These are phyloP conservation scores for Trypanosoma theileri DNA, from an alignment of 208 protist species.

Conservation along the genomic window DNA sequence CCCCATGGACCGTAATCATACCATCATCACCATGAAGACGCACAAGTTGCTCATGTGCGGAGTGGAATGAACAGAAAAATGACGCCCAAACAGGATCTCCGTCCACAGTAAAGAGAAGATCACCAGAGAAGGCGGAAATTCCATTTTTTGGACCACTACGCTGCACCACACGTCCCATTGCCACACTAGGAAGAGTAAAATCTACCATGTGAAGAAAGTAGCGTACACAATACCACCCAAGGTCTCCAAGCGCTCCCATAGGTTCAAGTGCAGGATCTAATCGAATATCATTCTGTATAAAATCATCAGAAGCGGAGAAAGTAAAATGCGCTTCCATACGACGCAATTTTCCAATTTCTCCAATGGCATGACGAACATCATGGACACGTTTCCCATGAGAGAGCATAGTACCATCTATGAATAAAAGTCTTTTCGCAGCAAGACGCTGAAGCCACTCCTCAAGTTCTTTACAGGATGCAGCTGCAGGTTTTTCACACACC, in stretches of 20 bases:
- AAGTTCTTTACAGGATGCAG: slow-evolving; percentile 36
- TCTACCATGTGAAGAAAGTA: slow-evolving; percentile 65
- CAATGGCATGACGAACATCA: slow-evolving; percentile 38
- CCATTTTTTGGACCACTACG: slow-evolving; percentile 40
- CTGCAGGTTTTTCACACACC: slow-evolving; percentile 68
- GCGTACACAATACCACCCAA: slow-evolving; percentile 81
- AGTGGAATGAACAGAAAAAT: slow-evolving; percentile 65
- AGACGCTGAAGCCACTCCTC: slow-evolving; percentile 46
- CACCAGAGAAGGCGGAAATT: slow-evolving; percentile 59
- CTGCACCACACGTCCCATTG: slow-evolving; percentile 48
- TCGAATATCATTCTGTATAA: slow-evolving; percentile 61
- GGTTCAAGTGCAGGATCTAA: slow-evolving; percentile 56
- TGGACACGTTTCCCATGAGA: slow-evolving; percentile 56
- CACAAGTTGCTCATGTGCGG: slow-evolving; percentile 57
- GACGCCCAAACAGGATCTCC: slow-evolving; percentile 38
- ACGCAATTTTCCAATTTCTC: slow-evolving; percentile 33
- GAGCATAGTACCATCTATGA: slow-evolving; percentile 70
- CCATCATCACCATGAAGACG: slow-evolving; percentile 47
- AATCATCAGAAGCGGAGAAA: slow-evolving; percentile 48
- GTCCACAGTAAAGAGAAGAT: slow-evolving; percentile 46
- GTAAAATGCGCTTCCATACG: slow-evolving; percentile 60
- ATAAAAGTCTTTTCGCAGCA: slow-evolving; percentile 49
- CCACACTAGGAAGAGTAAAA: slow-evolving; percentile 50
- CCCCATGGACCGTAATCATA: slow-evolving; percentile 51
- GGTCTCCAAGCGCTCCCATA: slow-evolving; percentile 64